Evolutionary conservation across 345 rosid species (phyloP).

Genomic region (Syzygium grande): DNA sequence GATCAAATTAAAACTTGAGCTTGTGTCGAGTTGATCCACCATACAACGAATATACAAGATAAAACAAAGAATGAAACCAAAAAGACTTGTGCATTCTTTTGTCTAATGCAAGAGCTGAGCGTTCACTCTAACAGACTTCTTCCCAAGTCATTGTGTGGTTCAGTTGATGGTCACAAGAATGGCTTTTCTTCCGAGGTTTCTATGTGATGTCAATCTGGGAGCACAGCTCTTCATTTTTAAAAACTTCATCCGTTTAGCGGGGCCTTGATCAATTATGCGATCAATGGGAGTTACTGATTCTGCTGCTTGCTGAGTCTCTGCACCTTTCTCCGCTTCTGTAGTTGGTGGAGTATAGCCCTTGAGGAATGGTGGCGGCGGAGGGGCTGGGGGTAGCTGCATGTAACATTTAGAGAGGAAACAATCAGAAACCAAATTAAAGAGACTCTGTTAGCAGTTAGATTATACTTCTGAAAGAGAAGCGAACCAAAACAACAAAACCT

Average conservation of each 20-base stretch:
- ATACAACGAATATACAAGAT: background rate
- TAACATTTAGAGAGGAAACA: background rate
- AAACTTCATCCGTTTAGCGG: slow-evolving; percentile 75
- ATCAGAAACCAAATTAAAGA: background rate
- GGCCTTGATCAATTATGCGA: slow-evolving; percentile 94
- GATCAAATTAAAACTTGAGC: background rate
- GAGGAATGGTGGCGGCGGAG: slow-evolving; percentile 83
- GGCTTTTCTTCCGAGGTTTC: background rate
- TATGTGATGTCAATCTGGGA: background rate
- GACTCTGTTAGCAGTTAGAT: background rate
- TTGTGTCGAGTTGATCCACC: background rate
- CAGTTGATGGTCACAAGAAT: background rate
- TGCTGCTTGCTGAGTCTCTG: slow-evolving; percentile 62
- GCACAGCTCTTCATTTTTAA: slow-evolving; percentile 7
- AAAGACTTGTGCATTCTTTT: background rate
- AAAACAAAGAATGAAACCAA: background rate
- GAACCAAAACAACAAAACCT: background rate
- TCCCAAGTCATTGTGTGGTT: background rate
- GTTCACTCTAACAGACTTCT: background rate
- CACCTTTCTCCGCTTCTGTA: slow-evolving; percentile 46
- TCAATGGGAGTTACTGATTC: slow-evolving; percentile 53
- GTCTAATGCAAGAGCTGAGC: background rate
- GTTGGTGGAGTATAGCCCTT: slow-evolving; percentile 70
- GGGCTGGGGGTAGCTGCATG: slow-evolving; percentile 77
- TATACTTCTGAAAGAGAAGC: background rate